phyloP scores from a whole-genome alignment of 108 stramenopile genomes.

The Skeletonema costatum region DNA sequence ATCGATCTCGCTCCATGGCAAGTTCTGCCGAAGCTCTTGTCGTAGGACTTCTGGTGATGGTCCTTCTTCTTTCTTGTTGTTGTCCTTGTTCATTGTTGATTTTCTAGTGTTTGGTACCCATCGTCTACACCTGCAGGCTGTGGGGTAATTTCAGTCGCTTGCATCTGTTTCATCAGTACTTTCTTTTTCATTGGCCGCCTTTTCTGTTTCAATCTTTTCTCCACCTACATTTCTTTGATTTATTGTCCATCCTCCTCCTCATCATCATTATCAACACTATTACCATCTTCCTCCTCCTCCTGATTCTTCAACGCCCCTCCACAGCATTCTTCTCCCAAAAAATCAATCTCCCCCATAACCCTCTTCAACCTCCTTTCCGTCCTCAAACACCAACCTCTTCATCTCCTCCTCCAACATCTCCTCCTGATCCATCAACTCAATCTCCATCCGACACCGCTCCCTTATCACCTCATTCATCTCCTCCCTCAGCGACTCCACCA shows the following conservation, averaged over 20 bases:
- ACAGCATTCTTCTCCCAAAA: slow-evolving; percentile 48
- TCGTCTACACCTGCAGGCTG: not conserved
- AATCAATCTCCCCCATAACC: slow-evolving; percentile 49
- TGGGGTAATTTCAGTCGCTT: not conserved
- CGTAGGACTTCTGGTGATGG: slow-evolving; percentile 24
- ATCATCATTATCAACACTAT: not conserved
- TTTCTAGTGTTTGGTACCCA: not conserved
- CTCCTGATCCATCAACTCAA: slow-evolving; percentile 48
- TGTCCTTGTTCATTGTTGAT: not conserved
- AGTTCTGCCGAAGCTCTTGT: slow-evolving; percentile 32
- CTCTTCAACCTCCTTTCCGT: slow-evolving; percentile 42
- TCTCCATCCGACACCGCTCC: slow-evolving; percentile 46
- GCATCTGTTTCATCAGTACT: not conserved
- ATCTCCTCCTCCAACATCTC: slow-evolving; percentile 41
- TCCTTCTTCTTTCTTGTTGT: not conserved
- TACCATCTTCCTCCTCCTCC: slow-evolving; percentile 13
- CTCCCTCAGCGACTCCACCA: slow-evolving; percentile 37
- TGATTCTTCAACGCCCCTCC: slow-evolving; percentile 31
- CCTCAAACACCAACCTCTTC: slow-evolving; percentile 31
- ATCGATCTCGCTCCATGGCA: slow-evolving; percentile 28
- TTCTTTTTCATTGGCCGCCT: not conserved
- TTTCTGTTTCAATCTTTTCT: not conserved
- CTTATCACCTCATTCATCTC: slow-evolving; percentile 55
- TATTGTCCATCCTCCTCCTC: not conserved
- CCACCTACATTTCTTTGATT: not conserved